A percentile compares a stretch with the other conserved stretches of the same genome.
Evolutionary conservation across 2,329 filamentous ascomycete genomes (phyloP).

Genomic region (Colletotrichum eleusines): DNA sequence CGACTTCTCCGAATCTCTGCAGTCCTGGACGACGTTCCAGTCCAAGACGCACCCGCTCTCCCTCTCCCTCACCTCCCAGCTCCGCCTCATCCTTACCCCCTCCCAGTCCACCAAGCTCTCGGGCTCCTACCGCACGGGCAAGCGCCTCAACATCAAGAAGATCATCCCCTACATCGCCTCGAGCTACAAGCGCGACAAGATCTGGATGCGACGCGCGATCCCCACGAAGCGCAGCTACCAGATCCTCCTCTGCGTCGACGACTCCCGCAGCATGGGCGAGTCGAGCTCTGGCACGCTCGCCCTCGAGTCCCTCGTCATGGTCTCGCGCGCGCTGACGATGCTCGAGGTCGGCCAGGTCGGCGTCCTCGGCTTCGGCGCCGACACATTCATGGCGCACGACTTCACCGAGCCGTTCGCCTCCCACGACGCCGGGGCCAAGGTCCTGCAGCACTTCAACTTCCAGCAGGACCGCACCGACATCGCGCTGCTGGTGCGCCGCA

Average conservation of each 20-base stretch:
- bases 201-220: conserved; percentile 96
- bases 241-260: conserved; percentile 96
- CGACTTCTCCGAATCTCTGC: conserved; percentile 69
- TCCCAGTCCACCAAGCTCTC: conserved; percentile 96
- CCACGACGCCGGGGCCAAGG: conserved; percentile 81
- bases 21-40: conserved; percentile 89
- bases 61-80: conserved; percentile 89
- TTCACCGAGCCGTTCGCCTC: conserved; percentile 85
- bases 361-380: conserved; percentile 88
- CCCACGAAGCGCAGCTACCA: conserved; percentile 97
- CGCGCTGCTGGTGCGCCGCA: conserved; percentile 78
- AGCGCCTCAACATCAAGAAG: conserved; percentile 98
- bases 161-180: conserved; percentile 99
- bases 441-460: conserved; percentile 88
- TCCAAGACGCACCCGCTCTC: conserved; percentile 86
- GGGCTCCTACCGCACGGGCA: conserved; percentile 96
- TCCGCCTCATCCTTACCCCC: conserved; percentile 93
- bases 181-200: conserved; percentile 98
- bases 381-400: conserved; percentile 86
- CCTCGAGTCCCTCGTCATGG: conserved; percentile 93
- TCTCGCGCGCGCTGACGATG: conserved; percentile 88
- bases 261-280: conserved; percentile 94
- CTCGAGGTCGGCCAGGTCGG: conserved; percentile 95
- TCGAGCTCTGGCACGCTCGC: conserved; percentile 80
- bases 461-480: conserved; percentile 89